Base-by-base conservation (phyloP, 2,329 filamentous ascomycete genomes). In the Apiospora marii region DNA sequence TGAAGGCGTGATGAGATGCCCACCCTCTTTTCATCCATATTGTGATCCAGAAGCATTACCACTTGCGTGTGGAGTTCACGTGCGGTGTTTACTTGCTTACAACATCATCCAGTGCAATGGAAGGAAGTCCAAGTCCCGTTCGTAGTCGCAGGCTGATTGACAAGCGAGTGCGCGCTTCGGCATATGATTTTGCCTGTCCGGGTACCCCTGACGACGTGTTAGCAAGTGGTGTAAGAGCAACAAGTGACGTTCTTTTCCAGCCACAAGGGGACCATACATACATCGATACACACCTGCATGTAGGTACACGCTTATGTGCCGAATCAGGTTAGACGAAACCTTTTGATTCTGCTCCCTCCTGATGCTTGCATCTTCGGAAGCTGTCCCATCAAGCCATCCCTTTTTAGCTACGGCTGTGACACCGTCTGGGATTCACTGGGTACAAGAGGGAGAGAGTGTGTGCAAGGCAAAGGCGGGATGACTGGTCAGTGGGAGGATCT, bases 351-450 rank as follows among this genome's bases (percentile, higher is more conserved):
- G 27, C 27, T 30, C 24, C 51, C 24, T 37, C 5, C 16, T 37
- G 27, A 13, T 37, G 53, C 14, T n/a, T 64, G 58, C 30, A 64
- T 41, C 19, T 41, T 64, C 58, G 58, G 58, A 64, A 64, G 58
- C 58, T 64, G 58, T 64, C 58, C 58, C 58, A 41, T 37, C 58
- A 64, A 64, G 58, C 58, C 58, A 64, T 64, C 58, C 58, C 30
- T 64, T 64, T 41, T 41, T 34, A 24, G 58, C 34, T 41, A 14
- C 19, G 34, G 58, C n/a, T 41, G 58, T 64, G 58, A 64, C 58
- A 41, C 58, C 53, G 53, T 61, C 30, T 61, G 53, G 53, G 53
- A 30, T 13, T 22, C 53, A 61, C 53, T 61, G 53, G 53, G 53
- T 37, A 61, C 53, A 58, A 34, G 46, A 27, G 48, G 1, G 48